Conservation (phyloP, 371 early-diverging fungal genomes). For the Mucor ambiguus region DNA sequence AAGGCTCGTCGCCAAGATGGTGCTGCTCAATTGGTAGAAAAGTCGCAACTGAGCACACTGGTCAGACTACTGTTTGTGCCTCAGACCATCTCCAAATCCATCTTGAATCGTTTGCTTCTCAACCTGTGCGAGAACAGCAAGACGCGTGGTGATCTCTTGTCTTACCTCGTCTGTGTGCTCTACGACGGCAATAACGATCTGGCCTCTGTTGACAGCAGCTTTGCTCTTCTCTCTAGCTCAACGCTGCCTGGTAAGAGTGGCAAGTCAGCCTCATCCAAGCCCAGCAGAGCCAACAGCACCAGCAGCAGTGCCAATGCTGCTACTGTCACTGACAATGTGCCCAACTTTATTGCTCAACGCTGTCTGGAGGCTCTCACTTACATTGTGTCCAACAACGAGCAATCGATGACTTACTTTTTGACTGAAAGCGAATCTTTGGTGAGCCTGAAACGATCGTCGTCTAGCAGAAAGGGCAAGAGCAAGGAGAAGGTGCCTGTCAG, state of each 20-base stretch:
- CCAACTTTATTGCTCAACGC: slow-evolving; percentile 85
- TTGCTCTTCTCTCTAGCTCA: slow-evolving; percentile 70
- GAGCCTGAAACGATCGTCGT: slow-evolving; percentile 44
- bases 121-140: slow-evolving; percentile 91
- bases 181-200: slow-evolving; percentile 83
- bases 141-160: slow-evolving; percentile 84
- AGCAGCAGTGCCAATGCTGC: neutral
- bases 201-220: slow-evolving; percentile 77
- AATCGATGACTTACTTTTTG: slow-evolving; percentile 73
- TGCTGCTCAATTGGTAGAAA: slow-evolving; percentile 84
- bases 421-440: slow-evolving; percentile 70
- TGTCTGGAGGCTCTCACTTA: slow-evolving; percentile 84
- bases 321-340: slow-evolving; percentile 53
- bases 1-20: slow-evolving; percentile 51
- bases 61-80: slow-evolving; percentile 85
- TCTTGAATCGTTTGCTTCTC: slow-evolving; percentile 73
- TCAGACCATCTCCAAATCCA: slow-evolving; percentile 70
- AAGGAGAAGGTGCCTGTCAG: slow-evolving; percentile 54
- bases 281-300: slow-evolving; percentile 3
- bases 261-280: slow-evolving; percentile 17
- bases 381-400: slow-evolving; percentile 69
- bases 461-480: slow-evolving; percentile 68
- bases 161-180: slow-evolving; percentile 84
- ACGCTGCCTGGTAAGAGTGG: slow-evolving; percentile 38
- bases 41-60: slow-evolving; percentile 78